Percentiles rank a stretch among this genome's conserved stretches.
These are phyloP conservation scores for Aspergillus jensenii DNA, from an alignment of 2,329 filamentous ascomycete species.

Conservation along the genomic window DNA sequence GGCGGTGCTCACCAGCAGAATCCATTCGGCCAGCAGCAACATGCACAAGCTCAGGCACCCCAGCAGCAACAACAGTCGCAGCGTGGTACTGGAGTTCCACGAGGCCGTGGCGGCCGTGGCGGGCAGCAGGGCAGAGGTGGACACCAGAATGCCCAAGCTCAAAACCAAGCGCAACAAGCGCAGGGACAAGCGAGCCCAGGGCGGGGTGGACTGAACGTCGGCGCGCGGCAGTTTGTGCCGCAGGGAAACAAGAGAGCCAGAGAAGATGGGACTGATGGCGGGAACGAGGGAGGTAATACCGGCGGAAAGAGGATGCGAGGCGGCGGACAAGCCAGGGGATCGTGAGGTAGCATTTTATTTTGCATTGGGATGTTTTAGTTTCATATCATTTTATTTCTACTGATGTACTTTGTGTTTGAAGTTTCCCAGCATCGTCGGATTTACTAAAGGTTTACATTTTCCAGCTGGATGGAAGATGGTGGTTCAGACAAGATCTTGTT, in stretches of 20 bases:
- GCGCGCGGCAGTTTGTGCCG: constrained; percentile 56
- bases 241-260: constrained; percentile 57
- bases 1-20: constrained; percentile 35
- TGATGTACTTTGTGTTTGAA: constrained; percentile 21
- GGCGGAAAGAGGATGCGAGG: constrained; percentile 51
- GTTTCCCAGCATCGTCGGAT: neutral
- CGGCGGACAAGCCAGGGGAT: constrained; percentile 35
- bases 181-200: constrained; percentile 26
- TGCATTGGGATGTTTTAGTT: constrained; percentile 3
- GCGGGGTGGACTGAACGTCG: constrained; percentile 48
- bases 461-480: neutral
- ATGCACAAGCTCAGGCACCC: constrained; percentile 30
- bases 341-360: constrained; percentile 6
- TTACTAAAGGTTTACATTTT: neutral
- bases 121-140: constrained; percentile 34
- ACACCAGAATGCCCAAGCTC: constrained; percentile 43
- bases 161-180: constrained; percentile 25
- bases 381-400: neutral
- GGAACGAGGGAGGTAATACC: constrained; percentile 36
- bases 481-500: neutral
- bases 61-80: constrained; percentile 31
- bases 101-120: constrained; percentile 48
- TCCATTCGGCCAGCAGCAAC: constrained; percentile 26
- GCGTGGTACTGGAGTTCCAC: constrained; percentile 40
- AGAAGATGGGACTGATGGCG: constrained; percentile 48